These are phyloP conservation scores for Acacia pycnantha DNA, from an alignment of 331 rosid species.

Conservation along the genomic window DNA sequence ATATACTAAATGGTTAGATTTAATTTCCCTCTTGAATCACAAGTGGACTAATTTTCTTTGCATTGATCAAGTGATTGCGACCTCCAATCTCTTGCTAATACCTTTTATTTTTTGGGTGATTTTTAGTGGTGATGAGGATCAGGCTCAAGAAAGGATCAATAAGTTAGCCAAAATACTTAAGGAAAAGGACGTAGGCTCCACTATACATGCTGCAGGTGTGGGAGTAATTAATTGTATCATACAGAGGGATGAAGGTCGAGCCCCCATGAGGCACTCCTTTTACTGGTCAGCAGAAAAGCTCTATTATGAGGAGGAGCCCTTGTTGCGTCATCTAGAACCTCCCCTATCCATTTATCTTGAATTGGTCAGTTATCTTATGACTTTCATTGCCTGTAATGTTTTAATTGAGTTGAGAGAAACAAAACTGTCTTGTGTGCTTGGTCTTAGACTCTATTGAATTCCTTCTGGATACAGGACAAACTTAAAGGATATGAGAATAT, in stretches of 20 bases:
- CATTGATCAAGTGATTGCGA: slow-evolving; percentile 24
- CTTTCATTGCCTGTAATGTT: slow-evolving; percentile 2
- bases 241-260: slow-evolving; percentile 98
- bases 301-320: slow-evolving; percentile 82
- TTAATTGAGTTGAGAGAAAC: slow-evolving; percentile 14
- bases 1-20: neutral
- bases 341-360: slow-evolving; percentile 97
- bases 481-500: slow-evolving; percentile 87
- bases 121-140: slow-evolving; percentile 98
- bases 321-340: slow-evolving; percentile 95
- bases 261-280: slow-evolving; percentile 99
- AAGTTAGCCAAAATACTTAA: slow-evolving; percentile 94
- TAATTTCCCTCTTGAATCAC: slow-evolving; percentile 17
- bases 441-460: slow-evolving; percentile 30
- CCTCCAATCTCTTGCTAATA: slow-evolving; percentile 29
- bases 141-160: slow-evolving; percentile 94
- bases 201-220: slow-evolving; percentile 74
- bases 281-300: slow-evolving; percentile 88
- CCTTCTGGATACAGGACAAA: slow-evolving; percentile 66
- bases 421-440: slow-evolving; percentile 24
- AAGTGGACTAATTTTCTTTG: slow-evolving; percentile 4
- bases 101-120: slow-evolving; percentile 25
- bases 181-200: slow-evolving; percentile 82
- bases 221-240: slow-evolving; percentile 94
- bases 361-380: slow-evolving; percentile 49